Evolutionary conservation across 1,284 basidiomycete species (phyloP).

Genomic region (Trametes polyzona): DNA sequence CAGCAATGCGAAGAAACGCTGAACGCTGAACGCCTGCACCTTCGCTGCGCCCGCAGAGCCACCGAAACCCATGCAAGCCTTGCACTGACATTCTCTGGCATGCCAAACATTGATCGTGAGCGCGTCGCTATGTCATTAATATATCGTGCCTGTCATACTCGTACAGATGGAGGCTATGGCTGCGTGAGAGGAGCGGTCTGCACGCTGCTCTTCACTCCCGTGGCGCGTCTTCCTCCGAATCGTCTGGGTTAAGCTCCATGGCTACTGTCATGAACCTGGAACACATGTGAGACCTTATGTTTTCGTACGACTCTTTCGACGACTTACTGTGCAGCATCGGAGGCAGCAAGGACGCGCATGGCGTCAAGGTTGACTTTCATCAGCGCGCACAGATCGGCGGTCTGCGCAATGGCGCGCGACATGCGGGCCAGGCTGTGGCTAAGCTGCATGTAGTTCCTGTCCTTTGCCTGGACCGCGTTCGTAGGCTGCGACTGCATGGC

Average conservation of each 20-base stretch:
- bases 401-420: constrained; percentile 62
- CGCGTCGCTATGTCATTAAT: not conserved
- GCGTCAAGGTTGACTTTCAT: constrained; percentile 71
- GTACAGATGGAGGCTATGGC: not conserved
- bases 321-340: constrained; percentile 74
- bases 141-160: not conserved
- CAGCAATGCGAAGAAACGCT: too few relatives aligned
- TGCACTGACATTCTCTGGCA: too few relatives aligned
- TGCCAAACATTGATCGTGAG: not conserved
- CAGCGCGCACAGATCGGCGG: constrained; percentile 72
- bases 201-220: not conserved
- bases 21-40: not conserved
- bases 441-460: constrained; percentile 71
- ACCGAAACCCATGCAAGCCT: not conserved
- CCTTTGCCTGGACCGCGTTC: constrained; percentile 73
- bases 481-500: constrained; percentile 42
- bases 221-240: constrained; percentile 31
- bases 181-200: too few relatives aligned
- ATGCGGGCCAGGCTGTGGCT: constrained; percentile 63
- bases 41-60: too few relatives aligned
- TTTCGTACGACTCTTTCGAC: too few relatives aligned
- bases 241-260: constrained; percentile 53
- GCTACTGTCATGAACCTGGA: constrained; percentile 69
- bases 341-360: constrained; percentile 70
- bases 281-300: not conserved